A percentile compares a stretch with the other conserved stretches of the same genome.
Conservation (phyloP, 371 early-diverging fungal species). For the Entomophthora muscae region DNA sequence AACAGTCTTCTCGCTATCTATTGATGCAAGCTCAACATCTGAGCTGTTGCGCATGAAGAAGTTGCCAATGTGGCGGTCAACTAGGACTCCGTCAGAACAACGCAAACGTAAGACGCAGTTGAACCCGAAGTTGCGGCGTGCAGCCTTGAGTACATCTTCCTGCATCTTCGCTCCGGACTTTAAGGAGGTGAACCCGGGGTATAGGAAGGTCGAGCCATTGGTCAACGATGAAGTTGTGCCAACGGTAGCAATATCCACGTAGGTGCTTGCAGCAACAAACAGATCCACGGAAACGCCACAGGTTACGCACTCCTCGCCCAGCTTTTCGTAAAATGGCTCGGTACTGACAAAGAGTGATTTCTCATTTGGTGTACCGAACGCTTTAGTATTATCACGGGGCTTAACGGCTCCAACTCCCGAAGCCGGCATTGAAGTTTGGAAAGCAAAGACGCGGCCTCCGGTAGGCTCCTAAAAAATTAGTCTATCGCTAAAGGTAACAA, state of each 20-base stretch:
- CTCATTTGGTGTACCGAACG: constrained; percentile 83
- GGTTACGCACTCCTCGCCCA: constrained; percentile 58
- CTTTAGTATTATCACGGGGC: constrained; percentile 67
- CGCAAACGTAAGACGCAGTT: constrained; percentile 79
- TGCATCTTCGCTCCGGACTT: constrained; percentile 46
- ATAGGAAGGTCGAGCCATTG: constrained; percentile 72
- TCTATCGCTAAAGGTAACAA: background rate
- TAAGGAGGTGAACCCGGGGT: constrained; percentile 47
- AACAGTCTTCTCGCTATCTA: constrained; percentile 67
- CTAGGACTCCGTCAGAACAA: constrained; percentile 68
- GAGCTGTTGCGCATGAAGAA: constrained; percentile 78
- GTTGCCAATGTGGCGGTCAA: constrained; percentile 81
- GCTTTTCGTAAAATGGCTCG: constrained; percentile 61
- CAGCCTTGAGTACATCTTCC: constrained; percentile 44
- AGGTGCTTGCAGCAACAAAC: constrained; percentile 71
- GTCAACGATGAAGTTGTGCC: constrained; percentile 48
- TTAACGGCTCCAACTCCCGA: constrained; percentile 73
- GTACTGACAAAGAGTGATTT: constrained; percentile 64
- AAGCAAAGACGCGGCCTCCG: constrained; percentile 74
- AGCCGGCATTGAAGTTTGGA: constrained; percentile 69
- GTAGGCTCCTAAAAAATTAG: constrained; percentile 24
- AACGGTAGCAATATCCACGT: constrained; percentile 74
- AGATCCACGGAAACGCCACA: constrained; percentile 70
- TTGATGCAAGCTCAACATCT: constrained; percentile 78
- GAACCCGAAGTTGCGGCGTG: constrained; percentile 67